phyloP scores from a whole-genome alignment of 2,329 filamentous ascomycete species.

The Botrytis pseudocinerea region DNA sequence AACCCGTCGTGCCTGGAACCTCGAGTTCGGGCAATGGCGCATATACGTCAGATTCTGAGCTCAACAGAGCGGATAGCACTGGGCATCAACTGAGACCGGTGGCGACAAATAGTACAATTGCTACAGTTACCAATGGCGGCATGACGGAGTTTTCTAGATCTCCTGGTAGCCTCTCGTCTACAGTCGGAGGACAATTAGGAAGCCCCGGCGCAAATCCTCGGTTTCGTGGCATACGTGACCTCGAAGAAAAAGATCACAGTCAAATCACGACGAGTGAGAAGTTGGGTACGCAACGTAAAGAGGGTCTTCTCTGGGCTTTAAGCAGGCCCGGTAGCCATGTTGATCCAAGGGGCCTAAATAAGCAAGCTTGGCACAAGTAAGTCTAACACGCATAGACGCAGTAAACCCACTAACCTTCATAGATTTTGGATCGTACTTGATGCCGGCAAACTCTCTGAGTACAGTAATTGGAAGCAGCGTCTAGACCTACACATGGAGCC shows the following conservation, averaged over 20 bases:
- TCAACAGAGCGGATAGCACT: conserved; percentile 73
- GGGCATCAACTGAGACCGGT: conserved; percentile 53
- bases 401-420: conserved; percentile 37
- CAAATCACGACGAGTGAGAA: conserved; percentile 55
- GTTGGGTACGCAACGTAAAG: conserved; percentile 74
- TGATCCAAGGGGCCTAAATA: conserved; percentile 92
- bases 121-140: conserved; percentile 39
- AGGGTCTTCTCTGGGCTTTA: conserved; percentile 91
- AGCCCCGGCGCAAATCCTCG: conserved; percentile 58
- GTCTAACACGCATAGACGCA: conserved; percentile 42
- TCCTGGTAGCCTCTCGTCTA: conserved; percentile 54
- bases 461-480: conserved; percentile 98
- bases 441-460: conserved; percentile 94
- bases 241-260: conserved; percentile 77
- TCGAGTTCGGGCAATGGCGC: conserved; percentile 38
- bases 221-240: conserved; percentile 89
- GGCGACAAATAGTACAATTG: conserved; percentile 46
- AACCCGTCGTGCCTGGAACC: conserved; percentile 41
- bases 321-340: conserved; percentile 92
- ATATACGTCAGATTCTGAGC: conserved; percentile 64
- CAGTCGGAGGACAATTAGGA: conserved; percentile 41
- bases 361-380: conserved; percentile 98
- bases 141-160: conserved; percentile 49
- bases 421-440: conserved; percentile 99
- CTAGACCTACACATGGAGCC: conserved; percentile 97